A percentile compares a stretch with the other conserved stretches of the same genome.
Conservation (phyloP, 371 early-diverging fungal species). For the Mortierella sp. region DNA sequence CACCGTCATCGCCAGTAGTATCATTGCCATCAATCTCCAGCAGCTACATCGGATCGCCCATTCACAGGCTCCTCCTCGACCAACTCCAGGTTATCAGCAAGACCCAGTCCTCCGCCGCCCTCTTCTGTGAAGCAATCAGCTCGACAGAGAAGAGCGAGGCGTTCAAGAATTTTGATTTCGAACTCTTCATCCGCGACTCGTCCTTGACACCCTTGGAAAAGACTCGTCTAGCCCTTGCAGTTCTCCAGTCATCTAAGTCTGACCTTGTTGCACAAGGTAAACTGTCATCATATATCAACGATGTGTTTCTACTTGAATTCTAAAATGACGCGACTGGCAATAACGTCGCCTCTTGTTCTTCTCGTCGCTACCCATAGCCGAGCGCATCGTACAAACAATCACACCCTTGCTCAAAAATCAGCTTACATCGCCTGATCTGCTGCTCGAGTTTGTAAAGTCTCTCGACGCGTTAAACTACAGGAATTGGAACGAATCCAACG, state of each 20-base stretch:
- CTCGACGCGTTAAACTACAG: conserved; percentile 38
- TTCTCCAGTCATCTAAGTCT: conserved; percentile 57
- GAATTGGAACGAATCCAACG: conserved; percentile 47
- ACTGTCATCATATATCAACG: not conserved
- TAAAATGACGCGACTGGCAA: too few species aligned
- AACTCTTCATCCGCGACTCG: conserved; percentile 57
- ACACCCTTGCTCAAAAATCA: conserved; percentile 41
- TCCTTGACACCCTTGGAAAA: conserved; percentile 60
- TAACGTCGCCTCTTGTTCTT: too few species aligned
- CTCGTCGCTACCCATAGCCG: conserved; percentile 24
- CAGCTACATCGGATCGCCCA: conserved; percentile 52
- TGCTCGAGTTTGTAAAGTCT: conserved; percentile 48
- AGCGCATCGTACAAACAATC: conserved; percentile 37
- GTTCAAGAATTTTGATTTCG: conserved; percentile 57
- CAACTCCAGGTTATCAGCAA: conserved; percentile 55
- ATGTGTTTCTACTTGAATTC: too few species aligned
- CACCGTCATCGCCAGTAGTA: too few species aligned
- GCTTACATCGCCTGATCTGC: conserved; percentile 28
- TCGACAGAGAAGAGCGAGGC: conserved; percentile 59
- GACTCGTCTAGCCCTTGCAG: conserved; percentile 57
- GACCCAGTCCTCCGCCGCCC: conserved; percentile 54
- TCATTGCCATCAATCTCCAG: conserved; percentile 5
- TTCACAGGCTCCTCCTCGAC: conserved; percentile 62
- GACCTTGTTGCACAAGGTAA: conserved; percentile 64
- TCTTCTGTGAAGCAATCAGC: conserved; percentile 62